phyloP scores from a whole-genome alignment of 805 yeast species.

The Candida insectorum region DNA sequence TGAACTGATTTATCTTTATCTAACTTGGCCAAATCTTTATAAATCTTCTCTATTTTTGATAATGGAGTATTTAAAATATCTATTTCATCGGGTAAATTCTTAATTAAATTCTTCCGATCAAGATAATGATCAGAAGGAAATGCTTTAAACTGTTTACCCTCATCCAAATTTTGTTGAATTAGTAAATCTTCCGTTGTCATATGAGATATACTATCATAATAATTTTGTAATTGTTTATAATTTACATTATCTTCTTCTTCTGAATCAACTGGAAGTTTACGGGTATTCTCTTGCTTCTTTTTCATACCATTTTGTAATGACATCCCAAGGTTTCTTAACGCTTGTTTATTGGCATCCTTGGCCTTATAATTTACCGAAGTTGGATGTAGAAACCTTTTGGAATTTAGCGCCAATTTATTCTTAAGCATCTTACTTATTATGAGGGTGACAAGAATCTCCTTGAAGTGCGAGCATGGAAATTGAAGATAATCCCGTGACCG shows the following conservation, averaged over 20 bases:
- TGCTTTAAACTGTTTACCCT: slow-evolving; percentile 32
- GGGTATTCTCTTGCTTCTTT: slow-evolving; percentile 5
- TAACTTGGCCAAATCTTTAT: slow-evolving; percentile 25
- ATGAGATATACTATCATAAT: slow-evolving; percentile 27
- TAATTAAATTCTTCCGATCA: slow-evolving; percentile 27
- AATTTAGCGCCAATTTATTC: background rate
- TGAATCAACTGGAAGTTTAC: background rate
- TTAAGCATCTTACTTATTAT: background rate
- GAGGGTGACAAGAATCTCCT: background rate
- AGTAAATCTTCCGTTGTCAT: slow-evolving; percentile 37
- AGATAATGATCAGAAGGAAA: slow-evolving; percentile 32
- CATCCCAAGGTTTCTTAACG: slow-evolving; percentile 29
- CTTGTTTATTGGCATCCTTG: slow-evolving; percentile 16
- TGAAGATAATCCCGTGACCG: background rate
- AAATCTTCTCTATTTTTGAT: slow-evolving; percentile 28
- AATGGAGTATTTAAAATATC: slow-evolving; percentile 29
- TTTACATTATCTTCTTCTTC: slow-evolving; percentile 1
- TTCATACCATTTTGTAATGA: slow-evolving; percentile 28
- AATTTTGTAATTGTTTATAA: slow-evolving; percentile 8
- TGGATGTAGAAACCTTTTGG: background rate
- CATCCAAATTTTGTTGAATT: slow-evolving; percentile 33
- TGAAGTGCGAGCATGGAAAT: background rate
- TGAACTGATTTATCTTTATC: slow-evolving; percentile 38
- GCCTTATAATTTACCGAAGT: slow-evolving; percentile 2
- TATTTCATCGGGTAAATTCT: slow-evolving; percentile 33